Percentiles rank a stretch among this genome's conserved stretches.
These are phyloP conservation scores for Colletotrichum cereale DNA, from an alignment of 2,329 filamentous ascomycete genomes.

Conservation along the genomic window DNA sequence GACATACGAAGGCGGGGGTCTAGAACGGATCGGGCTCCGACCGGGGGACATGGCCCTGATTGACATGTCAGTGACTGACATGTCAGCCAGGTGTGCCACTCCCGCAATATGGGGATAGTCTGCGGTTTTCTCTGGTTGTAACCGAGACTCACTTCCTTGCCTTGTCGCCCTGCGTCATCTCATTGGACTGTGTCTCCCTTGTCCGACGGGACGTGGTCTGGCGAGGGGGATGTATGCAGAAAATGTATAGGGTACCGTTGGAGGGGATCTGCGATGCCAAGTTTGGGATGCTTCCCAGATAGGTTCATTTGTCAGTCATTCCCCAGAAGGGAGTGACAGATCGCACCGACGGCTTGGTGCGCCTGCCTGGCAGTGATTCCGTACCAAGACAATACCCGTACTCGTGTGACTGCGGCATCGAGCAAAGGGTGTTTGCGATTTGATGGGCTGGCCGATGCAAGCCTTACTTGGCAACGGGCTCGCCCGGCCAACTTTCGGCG, in stretches of 20 bases:
- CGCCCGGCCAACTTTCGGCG: background rate
- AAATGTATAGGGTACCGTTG: slow-evolving; percentile 28
- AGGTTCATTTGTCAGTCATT: background rate
- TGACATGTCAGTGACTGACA: background rate
- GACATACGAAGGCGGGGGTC: slow-evolving; percentile 27
- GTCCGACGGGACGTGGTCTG: slow-evolving; percentile 15
- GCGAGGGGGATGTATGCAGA: background rate
- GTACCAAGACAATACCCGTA: background rate
- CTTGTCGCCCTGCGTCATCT: background rate
- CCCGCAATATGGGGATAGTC: background rate
- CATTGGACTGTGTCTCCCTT: background rate
- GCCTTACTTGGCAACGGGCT: background rate
- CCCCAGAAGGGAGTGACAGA: slow-evolving; percentile 20
- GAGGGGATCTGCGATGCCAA: slow-evolving; percentile 21
- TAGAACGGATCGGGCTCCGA: slow-evolving; percentile 23
- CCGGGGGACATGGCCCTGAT: slow-evolving; percentile 1
- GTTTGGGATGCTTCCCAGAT: slow-evolving; percentile 8
- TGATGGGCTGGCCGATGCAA: background rate
- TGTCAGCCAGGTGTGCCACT: background rate
- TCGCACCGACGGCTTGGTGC: background rate
- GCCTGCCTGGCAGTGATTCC: background rate
- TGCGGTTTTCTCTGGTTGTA: slow-evolving; percentile 1
- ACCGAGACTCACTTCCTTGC: slow-evolving; percentile 29
- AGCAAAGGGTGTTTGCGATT: background rate
- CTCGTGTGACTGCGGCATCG: background rate